A percentile compares a stretch with the other conserved stretches of the same genome.
phyloP scores from a whole-genome alignment of 1,284 basidiomycete species.

The Meripilus lineatus region DNA sequence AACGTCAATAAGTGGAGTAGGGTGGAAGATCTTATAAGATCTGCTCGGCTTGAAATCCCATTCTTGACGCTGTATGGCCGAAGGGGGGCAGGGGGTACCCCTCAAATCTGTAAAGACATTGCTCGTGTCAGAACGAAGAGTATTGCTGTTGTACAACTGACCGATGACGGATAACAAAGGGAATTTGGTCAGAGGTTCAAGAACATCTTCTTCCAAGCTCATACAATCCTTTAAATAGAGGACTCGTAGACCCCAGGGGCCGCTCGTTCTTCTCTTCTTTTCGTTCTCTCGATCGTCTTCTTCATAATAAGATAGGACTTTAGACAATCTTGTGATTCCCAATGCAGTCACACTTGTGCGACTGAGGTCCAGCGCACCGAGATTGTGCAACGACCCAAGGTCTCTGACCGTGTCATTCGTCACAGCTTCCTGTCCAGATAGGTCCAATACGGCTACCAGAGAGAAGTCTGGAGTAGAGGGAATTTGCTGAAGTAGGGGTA shows the following conservation, averaged over 20 bases:
- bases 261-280: too few species aligned
- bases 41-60: slow-evolving; percentile 16
- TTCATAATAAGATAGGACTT: slow-evolving; percentile 25
- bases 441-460: slow-evolving; percentile 55
- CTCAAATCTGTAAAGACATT: slow-evolving; percentile 41
- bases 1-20: slow-evolving; percentile 28
- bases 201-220: slow-evolving; percentile 37
- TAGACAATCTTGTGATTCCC: slow-evolving; percentile 38
- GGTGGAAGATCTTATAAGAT: slow-evolving; percentile 21
- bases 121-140: slow-evolving; percentile 3
- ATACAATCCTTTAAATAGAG: slow-evolving; percentile 45
- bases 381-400: slow-evolving; percentile 45
- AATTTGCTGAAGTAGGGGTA: slow-evolving; percentile 55
- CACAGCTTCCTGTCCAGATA: slow-evolving; percentile 46
- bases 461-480: slow-evolving; percentile 50
- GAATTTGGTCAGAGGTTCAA: slow-evolving; percentile 38
- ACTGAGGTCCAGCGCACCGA: slow-evolving; percentile 60
- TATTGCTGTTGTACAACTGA: slow-evolving; percentile 24
- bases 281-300: slow-evolving; percentile 15
- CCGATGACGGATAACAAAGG: slow-evolving; percentile 54
- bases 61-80: slow-evolving; percentile 10
- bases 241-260: slow-evolving; percentile 55
- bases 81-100: slow-evolving; percentile 39
- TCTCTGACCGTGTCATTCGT: slow-evolving; percentile 48
- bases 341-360: slow-evolving; percentile 44